Percentiles rank a stretch among this genome's conserved stretches.
Conservation (phyloP, 1,139 yeast species). For the Kazachstania sp. region DNA sequence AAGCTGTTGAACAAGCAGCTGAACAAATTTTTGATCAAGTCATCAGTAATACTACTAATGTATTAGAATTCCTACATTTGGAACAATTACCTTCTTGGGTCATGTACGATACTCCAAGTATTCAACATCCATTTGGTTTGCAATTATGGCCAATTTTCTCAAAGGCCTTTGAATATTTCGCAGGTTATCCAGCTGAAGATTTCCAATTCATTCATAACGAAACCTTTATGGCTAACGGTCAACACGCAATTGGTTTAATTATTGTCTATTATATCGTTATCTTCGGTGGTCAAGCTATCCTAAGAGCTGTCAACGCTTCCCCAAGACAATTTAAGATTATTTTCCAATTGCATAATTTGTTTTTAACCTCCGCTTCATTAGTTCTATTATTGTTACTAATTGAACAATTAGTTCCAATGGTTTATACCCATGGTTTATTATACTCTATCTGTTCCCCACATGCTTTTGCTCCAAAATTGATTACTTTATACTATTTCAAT, state of each 20-base stretch:
- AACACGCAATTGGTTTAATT: constrained; percentile 55
- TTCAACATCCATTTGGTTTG: constrained; percentile 83
- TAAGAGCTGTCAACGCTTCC: constrained; percentile 44
- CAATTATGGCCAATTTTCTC: constrained; percentile 85
- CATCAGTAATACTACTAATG: constrained; percentile 7
- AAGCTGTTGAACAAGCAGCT: constrained; percentile 8
- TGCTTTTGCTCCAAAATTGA: constrained; percentile 82
- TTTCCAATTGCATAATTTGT: constrained; percentile 74
- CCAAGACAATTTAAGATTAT: constrained; percentile 67
- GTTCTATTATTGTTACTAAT: constrained; percentile 56
- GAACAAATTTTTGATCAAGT: constrained; percentile 12
- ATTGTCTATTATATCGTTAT: constrained; percentile 66
- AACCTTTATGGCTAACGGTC: constrained; percentile 63
- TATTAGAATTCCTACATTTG: not conserved
- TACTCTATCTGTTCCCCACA: constrained; percentile 74
- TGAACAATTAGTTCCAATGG: constrained; percentile 82
- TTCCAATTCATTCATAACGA: constrained; percentile 60
- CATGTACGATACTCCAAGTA: constrained; percentile 41
- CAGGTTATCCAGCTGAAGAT: constrained; percentile 59
- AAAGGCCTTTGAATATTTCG: constrained; percentile 40
- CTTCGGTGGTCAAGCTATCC: constrained; percentile 68
- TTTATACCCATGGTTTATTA: constrained; percentile 67
- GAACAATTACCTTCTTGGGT: constrained; percentile 11
- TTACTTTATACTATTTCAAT: constrained; percentile 72
- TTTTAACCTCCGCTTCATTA: constrained; percentile 64